A percentile compares a stretch with the other conserved stretches of the same genome.
Evolutionary conservation across 768 basidiomycete species (phyloP).

Genomic region (Hericium rajendrae): DNA sequence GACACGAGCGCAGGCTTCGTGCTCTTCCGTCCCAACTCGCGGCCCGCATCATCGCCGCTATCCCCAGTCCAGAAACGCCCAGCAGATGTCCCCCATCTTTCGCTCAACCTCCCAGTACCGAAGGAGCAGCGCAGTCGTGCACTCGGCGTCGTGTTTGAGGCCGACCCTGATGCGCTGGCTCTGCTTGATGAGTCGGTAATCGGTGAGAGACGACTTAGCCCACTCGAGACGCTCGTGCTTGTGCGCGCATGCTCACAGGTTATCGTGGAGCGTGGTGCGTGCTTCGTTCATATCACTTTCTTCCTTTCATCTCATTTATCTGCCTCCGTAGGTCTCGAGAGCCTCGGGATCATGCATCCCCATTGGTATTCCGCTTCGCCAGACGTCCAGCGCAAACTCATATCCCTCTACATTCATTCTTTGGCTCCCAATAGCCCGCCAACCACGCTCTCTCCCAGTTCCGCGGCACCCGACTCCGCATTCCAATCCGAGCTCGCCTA

Average conservation of each 20-base stretch:
- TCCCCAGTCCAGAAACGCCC: constrained; percentile 24
- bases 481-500: constrained; percentile 61
- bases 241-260: constrained; percentile 61
- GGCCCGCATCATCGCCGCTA: constrained; percentile 16
- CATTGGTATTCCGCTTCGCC: constrained; percentile 75
- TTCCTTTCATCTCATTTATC: constrained; percentile 4
- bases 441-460: constrained; percentile 42
- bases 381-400: constrained; percentile 55
- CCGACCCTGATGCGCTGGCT: constrained; percentile 39
- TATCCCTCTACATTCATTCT: constrained; percentile 65
- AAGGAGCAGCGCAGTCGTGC: constrained; percentile 38
- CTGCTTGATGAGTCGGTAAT: constrained; percentile 45
- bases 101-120: constrained; percentile 48
- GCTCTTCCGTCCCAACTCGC: constrained; percentile 35
- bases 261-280: constrained; percentile 55
- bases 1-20: constrained; percentile 35
- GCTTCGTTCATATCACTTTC: constrained; percentile 1
- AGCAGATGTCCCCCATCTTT: constrained; percentile 41
- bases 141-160: constrained; percentile 51
- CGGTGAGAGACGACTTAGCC: constrained; percentile 47
- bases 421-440: constrained; percentile 37
- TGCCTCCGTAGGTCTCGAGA: constrained; percentile 53
- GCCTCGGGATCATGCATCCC: constrained; percentile 77
- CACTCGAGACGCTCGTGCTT: constrained; percentile 52
- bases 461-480: constrained; percentile 34